Conservation (phyloP, 2,329 filamentous ascomycete species). For the Venturia pyrina region DNA sequence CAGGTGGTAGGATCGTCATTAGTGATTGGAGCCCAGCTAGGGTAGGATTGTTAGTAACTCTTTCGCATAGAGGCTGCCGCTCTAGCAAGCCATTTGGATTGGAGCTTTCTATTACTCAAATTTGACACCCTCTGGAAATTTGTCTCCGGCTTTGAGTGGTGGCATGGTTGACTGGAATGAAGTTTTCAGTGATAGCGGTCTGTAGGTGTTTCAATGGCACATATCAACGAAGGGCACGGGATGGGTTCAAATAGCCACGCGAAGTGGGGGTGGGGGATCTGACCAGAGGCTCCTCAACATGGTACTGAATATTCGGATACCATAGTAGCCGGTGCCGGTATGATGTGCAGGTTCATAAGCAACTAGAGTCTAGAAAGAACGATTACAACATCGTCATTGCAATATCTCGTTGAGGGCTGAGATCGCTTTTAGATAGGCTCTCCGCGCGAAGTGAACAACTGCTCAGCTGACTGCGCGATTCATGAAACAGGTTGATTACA, state of each 20-base stretch:
- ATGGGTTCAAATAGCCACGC: not conserved
- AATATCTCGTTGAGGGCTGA: not conserved
- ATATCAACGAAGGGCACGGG: not conserved
- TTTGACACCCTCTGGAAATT: conserved; percentile 68
- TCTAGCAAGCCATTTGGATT: not conserved
- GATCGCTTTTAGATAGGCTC: not conserved
- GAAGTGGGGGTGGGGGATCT: conserved; percentile 4
- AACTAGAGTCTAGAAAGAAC: too few species aligned
- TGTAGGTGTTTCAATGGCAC: not conserved
- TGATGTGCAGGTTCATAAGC: not conserved
- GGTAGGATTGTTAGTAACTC: conserved; percentile 7
- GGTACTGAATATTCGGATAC: too few species aligned
- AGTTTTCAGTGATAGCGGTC: not conserved
- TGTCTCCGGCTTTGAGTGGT: conserved; percentile 69
- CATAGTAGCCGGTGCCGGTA: not conserved
- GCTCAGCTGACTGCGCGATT: not conserved
- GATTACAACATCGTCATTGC: too few species aligned
- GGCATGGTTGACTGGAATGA: conserved; percentile 37
- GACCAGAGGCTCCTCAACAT: not conserved
- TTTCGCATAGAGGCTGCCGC: not conserved
- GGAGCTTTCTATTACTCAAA: conserved; percentile 50
- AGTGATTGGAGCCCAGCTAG: conserved; percentile 67
- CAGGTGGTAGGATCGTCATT: conserved; percentile 64
- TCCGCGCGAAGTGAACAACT: not conserved
- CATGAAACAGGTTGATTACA: not conserved